Conservation (phyloP, 2,329 filamentous ascomycete species). For the Neonectria neomacrospora region DNA sequence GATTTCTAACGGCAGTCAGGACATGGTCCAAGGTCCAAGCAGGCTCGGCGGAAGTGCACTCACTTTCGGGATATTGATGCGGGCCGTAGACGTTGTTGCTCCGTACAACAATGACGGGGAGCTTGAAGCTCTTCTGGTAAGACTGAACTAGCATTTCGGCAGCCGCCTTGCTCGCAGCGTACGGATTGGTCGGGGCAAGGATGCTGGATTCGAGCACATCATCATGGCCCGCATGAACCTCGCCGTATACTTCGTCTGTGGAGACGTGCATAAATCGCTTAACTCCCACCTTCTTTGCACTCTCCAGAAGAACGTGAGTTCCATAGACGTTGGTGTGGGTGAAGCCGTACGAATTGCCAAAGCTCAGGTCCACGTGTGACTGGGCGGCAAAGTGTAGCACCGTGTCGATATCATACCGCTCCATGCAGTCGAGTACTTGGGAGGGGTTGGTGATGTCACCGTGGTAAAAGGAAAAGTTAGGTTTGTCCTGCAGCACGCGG, state of each 20-base stretch:
- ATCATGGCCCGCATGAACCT: conserved; percentile 77
- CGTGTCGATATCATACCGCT: conserved; percentile 79
- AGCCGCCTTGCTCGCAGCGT: conserved; percentile 82
- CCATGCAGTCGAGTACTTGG: conserved; percentile 76
- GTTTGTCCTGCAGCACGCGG: conserved; percentile 70
- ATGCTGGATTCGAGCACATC: conserved; percentile 79
- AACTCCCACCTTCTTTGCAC: conserved; percentile 76
- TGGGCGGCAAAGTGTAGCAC: conserved; percentile 89
- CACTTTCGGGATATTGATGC: conserved; percentile 86
- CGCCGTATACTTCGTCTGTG: conserved; percentile 88
- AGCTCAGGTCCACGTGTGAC: conserved; percentile 84
- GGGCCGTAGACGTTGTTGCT: conserved; percentile 90
- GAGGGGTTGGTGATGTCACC: conserved; percentile 79
- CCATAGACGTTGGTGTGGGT: conserved; percentile 85
- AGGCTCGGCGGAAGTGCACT: conserved; percentile 44
- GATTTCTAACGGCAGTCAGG: conserved; percentile 67
- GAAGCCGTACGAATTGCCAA: conserved; percentile 84
- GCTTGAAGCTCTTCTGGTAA: conserved; percentile 85
- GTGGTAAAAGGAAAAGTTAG: conserved; percentile 83
- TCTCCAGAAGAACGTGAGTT: conserved; percentile 84
- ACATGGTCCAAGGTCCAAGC: not conserved
- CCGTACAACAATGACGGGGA: conserved; percentile 82
- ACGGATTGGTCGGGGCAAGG: conserved; percentile 83
- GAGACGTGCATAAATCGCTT: conserved; percentile 83
- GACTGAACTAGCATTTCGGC: conserved; percentile 89